Conservation (phyloP, 257 asterid species). For the Solanum lycopersicoides region DNA sequence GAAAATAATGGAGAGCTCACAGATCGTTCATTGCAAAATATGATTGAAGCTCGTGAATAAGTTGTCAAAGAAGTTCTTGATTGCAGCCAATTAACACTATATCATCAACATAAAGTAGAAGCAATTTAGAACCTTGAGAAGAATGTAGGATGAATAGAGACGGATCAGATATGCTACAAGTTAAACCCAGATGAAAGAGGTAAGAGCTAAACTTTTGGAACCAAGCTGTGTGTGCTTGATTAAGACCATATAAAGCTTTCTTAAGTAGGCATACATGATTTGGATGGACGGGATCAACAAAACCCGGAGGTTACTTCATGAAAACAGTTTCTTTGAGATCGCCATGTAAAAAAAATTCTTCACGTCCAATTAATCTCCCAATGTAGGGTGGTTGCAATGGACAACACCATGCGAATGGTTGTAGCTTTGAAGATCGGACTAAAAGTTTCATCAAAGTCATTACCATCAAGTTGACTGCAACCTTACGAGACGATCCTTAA, state of each 20-base stretch:
- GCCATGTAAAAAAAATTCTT: no score
- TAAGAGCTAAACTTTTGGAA: not conserved
- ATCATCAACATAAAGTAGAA: not conserved
- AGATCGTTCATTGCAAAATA: not conserved
- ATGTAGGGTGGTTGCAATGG: no score
- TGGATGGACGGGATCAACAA: not conserved
- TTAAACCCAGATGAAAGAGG: not conserved
- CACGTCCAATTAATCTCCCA: no score
- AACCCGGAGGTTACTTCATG: not conserved
- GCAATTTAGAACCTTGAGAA: not conserved
- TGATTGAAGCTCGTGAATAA: not conserved
- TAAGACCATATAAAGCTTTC: not conserved
- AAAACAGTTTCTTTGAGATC: no score
- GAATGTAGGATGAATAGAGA: not conserved
- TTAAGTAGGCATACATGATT: not conserved
- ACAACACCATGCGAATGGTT: no score
- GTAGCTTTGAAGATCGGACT: no score
- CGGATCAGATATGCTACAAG: not conserved
- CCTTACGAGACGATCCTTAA: no score
- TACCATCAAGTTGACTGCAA: no score
- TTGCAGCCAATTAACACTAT: no score
- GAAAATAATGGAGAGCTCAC: not conserved
- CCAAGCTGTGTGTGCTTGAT: not conserved
- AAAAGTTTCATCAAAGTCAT: no score
- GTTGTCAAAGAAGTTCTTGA: not conserved